phyloP scores from a whole-genome alignment of 139 green algal genomes.

The Chlamydomonas schloesseri region DNA sequence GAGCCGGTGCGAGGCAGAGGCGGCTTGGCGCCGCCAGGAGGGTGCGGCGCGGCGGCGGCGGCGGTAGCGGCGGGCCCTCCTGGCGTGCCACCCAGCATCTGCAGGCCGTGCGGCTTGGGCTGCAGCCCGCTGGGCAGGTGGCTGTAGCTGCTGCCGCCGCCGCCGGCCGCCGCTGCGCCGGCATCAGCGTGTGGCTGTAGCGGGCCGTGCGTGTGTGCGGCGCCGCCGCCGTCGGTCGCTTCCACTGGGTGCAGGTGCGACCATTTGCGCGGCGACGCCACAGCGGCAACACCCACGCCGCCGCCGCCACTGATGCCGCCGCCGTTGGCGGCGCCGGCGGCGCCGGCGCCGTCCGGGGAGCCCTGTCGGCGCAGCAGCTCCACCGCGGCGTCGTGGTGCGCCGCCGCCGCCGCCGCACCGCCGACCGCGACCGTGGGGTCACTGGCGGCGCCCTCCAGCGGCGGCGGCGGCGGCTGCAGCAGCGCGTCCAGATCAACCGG shows the following conservation, averaged over 20 bases:
- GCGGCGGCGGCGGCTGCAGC: background rate
- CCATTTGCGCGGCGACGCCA: background rate
- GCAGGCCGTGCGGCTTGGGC: background rate
- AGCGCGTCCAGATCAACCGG: background rate
- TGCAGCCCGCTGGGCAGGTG: background rate
- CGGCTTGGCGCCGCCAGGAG: constrained; percentile 1
- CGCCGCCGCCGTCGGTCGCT: too few species aligned
- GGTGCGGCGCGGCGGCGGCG: background rate
- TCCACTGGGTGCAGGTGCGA: background rate
- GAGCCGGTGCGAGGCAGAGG: constrained; percentile 16
- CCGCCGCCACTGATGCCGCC: too few species aligned
- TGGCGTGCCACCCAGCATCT: background rate
- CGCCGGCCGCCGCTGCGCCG: too few species aligned
- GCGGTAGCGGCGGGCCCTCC: too few species aligned
- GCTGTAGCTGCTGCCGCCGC: background rate
- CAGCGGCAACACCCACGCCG: too few species aligned
- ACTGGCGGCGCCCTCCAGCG: too few species aligned
- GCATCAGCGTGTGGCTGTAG: too few species aligned
- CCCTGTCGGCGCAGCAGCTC: too few species aligned
- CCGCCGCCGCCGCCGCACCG: background rate
- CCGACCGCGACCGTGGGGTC: background rate
- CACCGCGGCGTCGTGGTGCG: too few species aligned
- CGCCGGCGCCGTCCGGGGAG: background rate
- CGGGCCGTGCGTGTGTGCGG: too few species aligned
- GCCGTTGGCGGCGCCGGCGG: background rate